Evolutionary conservation across 176 grass and related monocot genomes (phyloP), one percentile per base, ranked within the genome.

Genomic region (Tillandsia fasciculata): DNA sequence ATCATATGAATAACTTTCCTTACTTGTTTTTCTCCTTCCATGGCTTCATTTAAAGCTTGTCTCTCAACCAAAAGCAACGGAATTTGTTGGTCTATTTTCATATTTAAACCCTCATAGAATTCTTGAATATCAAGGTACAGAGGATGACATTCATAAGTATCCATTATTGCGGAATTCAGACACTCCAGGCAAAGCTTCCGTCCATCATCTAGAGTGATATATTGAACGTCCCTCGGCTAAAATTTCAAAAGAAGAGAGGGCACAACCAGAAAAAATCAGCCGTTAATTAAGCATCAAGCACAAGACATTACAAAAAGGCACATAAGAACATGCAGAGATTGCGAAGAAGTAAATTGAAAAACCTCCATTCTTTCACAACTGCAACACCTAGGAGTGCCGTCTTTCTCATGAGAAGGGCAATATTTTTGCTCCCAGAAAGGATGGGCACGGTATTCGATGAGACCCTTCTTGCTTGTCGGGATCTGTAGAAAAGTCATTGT

Each of bases 321-420:
- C 11, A 80, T 66, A 63, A 61, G 8, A 48, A 76, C 52, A 82
- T 12, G 17, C 8, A 70, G 13, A 51, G 17, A 72, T 3, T 56
- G 7, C 11, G 11, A 22, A 72, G 29, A 53, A 56, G 9, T 9
- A 56, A 28, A 14, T 28, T 27, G 11, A 42, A 10, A 17, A n/a
- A 93, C 90, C 86, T 93, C 90, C 83, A 93, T 89, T 49, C 83
- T 69, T 82, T 93, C 86, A 27, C 90, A 93, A 59, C 90, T 93
- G 74, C 90, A 93, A 68, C 90, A 93, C 51, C 90, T 83, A 68
- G 80, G 83, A 48, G 90, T 93, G 61, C 78, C 80, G 71, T 93
- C 90, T 68, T 77, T 80, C 72, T 93, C 86, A 79, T 93, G 90
- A 26, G 83, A 83, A 53, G 90, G 86, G 56, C 90, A 89, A 77